Percentiles rank a stretch among this genome's conserved stretches.
Evolutionary conservation across 257 asterid species (phyloP).

Genomic region (Echium plantagineum): DNA sequence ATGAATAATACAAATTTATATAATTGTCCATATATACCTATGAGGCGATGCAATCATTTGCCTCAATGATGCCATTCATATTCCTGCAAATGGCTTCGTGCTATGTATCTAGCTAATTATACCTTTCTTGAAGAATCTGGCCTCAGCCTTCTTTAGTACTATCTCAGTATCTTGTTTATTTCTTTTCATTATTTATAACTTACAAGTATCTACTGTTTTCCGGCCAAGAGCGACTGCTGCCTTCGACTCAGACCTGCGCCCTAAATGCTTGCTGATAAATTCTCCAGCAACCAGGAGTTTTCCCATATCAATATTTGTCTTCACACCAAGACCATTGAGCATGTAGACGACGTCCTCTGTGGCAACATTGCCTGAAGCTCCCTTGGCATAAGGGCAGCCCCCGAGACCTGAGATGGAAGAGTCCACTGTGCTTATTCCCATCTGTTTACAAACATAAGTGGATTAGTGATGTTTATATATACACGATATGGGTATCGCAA

Average conservation of each 20-base stretch:
- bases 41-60: neutral
- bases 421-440: conserved; percentile 87
- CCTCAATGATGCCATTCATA: neutral
- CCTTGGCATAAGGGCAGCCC: conserved; percentile 91
- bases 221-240: conserved; percentile 60
- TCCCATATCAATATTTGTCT: conserved; percentile 50
- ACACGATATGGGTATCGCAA: too few species aligned
- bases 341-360: conserved; percentile 89
- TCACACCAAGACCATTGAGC: conserved; percentile 73
- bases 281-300: conserved; percentile 71
- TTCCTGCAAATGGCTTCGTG: neutral
- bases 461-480: neutral
- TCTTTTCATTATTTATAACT: conserved; percentile 18
- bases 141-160: neutral
- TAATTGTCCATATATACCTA: neutral
- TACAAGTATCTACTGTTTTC: conserved; percentile 29
- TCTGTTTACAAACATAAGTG: conserved; percentile 26
- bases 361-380: conserved; percentile 91
- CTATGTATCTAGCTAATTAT: too few species aligned
- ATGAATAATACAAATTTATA: too few species aligned
- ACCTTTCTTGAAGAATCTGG: neutral
- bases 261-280: conserved; percentile 50
- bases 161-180: neutral
- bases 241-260: conserved; percentile 69
- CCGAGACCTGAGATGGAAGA: conserved; percentile 81